Evolutionary conservation across 73 alveolate genomes (phyloP).

Genomic region (Paramecium biaurelia): DNA sequence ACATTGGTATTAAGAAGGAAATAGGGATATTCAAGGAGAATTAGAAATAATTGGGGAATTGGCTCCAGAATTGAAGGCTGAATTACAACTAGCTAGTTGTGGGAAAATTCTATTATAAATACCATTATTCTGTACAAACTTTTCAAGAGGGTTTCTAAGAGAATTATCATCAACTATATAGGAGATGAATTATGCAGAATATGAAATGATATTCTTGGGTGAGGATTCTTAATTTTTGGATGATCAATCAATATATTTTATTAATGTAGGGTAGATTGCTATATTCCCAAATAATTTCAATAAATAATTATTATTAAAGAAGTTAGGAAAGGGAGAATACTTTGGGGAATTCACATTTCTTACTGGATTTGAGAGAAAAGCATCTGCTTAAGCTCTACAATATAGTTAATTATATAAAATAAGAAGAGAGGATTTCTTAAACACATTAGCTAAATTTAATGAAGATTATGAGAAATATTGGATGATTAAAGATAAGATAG

Average conservation of each 20-base stretch:
- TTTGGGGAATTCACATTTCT: constrained; percentile 37
- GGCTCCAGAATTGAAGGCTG: constrained; percentile 42
- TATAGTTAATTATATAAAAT: background rate
- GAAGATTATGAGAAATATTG: constrained; percentile 36
- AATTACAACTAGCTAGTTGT: background rate
- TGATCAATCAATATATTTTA: constrained; percentile 39
- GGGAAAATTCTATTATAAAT: background rate
- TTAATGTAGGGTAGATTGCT: background rate
- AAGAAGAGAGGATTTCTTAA: background rate
- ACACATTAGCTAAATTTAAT: background rate
- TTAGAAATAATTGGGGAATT: background rate
- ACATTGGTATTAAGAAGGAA: constrained; percentile 40
- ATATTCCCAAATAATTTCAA: background rate
- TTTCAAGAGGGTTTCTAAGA: constrained; percentile 10
- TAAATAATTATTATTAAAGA: background rate
- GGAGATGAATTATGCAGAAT: background rate
- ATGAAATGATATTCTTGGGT: background rate
- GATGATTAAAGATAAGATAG: constrained; percentile 26
- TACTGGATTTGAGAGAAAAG: constrained; percentile 34
- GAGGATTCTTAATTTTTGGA: background rate
- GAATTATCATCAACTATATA: background rate
- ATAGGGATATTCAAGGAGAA: constrained; percentile 13
- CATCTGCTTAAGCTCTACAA: background rate
- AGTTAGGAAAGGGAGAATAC: background rate
- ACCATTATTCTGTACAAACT: background rate